phyloP scores from a whole-genome alignment of 2,329 filamentous ascomycete genomes.

The Periglandula ipomoeae region DNA sequence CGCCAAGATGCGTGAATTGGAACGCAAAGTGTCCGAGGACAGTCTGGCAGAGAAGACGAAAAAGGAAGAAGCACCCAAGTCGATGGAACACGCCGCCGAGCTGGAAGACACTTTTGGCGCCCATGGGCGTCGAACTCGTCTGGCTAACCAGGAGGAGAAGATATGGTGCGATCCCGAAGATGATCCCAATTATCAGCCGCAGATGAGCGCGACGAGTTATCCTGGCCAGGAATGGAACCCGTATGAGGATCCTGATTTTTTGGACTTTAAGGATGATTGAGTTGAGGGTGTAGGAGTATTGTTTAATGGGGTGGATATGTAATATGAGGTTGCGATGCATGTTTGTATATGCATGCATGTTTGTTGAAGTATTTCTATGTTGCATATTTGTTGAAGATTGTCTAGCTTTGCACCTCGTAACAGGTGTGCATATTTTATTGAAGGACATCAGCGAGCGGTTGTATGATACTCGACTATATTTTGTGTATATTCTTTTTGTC shows the following conservation, averaged over 20 bases:
- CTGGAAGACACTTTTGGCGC: slow-evolving; percentile 34
- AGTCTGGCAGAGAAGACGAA: not conserved
- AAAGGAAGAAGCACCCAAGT: not conserved
- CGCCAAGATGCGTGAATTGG: not conserved
- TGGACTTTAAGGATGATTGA: slow-evolving; percentile 17
- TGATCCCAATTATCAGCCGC: slow-evolving; percentile 28
- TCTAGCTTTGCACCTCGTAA: no score
- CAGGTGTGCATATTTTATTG: no score
- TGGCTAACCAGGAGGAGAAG: slow-evolving; percentile 43
- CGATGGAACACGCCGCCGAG: slow-evolving; percentile 19
- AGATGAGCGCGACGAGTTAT: slow-evolving; percentile 60
- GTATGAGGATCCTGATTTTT: slow-evolving; percentile 27
- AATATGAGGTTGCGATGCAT: no score
- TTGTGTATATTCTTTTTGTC: no score
- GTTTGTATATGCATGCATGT: not conserved
- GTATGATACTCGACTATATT: no score
- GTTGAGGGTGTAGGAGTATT: no score
- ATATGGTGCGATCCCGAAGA: slow-evolving; percentile 33
- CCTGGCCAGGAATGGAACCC: slow-evolving; percentile 65
- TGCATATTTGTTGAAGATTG: no score
- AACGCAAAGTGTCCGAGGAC: slow-evolving; percentile 3
- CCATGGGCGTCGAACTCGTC: slow-evolving; percentile 33
- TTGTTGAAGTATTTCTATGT: not conserved
- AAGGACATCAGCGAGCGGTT: no score
- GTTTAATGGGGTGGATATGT: no score